phyloP scores from a whole-genome alignment of 2,329 filamentous ascomycete genomes.

The Coniochaeta ligniaria region DNA sequence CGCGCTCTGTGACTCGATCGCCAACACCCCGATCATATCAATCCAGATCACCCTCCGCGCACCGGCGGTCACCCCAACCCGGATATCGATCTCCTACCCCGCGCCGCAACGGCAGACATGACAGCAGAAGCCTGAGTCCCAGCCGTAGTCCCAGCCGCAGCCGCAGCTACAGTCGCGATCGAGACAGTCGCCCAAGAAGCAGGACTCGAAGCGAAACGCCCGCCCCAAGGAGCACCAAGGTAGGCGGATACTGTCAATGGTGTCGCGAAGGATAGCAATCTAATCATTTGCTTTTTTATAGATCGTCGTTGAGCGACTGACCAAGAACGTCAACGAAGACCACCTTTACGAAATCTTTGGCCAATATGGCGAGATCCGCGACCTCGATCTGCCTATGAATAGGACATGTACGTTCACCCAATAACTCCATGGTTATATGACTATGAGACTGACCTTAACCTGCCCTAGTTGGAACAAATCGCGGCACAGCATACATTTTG shows the following conservation, averaged over 20 bases:
- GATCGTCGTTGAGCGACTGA: conserved; percentile 94
- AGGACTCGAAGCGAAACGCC: conserved; percentile 27
- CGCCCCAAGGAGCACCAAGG: conserved; percentile 44
- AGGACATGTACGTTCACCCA: conserved; percentile 53
- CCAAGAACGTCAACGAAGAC: conserved; percentile 85
- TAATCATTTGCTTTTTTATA: conserved; percentile 26
- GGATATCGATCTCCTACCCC: conserved; percentile 21
- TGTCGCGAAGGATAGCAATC: not conserved
- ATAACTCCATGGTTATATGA: not conserved
- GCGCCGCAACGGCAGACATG: conserved; percentile 26
- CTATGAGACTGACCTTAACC: not conserved
- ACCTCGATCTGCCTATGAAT: conserved; percentile 87
- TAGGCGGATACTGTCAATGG: conserved; percentile 15
- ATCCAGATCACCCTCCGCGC: not conserved
- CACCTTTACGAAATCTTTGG: conserved; percentile 92
- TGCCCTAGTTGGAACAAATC: conserved; percentile 74
- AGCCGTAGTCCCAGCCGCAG: conserved; percentile 21
- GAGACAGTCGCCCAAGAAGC: conserved; percentile 16
- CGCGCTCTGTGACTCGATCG: not conserved
- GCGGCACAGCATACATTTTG: conserved; percentile 88
- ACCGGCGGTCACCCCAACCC: not conserved
- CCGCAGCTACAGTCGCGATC: conserved; percentile 24
- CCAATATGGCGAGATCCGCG: conserved; percentile 75
- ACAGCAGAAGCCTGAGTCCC: conserved; percentile 21
- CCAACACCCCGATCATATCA: not conserved